phyloP scores from a whole-genome alignment of 1,284 basidiomycete genomes.

The Xanthoconium separans region DNA sequence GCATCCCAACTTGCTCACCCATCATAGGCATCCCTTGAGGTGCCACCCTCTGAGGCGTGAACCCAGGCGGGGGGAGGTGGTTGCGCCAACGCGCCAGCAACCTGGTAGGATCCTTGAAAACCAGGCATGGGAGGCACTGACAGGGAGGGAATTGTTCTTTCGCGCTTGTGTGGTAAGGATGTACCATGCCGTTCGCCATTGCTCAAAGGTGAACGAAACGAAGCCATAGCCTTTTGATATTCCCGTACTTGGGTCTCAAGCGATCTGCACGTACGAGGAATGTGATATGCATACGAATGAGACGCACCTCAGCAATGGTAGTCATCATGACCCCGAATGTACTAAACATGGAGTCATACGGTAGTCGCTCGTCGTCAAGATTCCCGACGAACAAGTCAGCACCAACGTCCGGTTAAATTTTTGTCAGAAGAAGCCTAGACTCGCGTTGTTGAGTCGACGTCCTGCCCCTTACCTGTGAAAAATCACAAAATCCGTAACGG shows the following conservation, averaged over 20 bases:
- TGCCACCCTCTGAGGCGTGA: constrained; percentile 63
- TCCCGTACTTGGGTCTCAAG: constrained; percentile 83
- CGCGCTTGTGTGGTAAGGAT: constrained; percentile 92
- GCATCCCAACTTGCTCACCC: constrained; percentile 33
- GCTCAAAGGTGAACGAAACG: constrained; percentile 94
- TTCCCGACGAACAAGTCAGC: constrained; percentile 97
- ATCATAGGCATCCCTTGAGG: constrained; percentile 43
- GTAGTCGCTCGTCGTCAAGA: constrained; percentile 87
- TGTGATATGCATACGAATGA: constrained; percentile 1
- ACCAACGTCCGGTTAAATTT: constrained; percentile 96
- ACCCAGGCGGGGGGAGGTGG: constrained; percentile 67
- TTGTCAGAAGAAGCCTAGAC: constrained; percentile 47
- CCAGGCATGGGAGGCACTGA: constrained; percentile 65
- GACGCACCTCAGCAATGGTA: constrained; percentile 87
- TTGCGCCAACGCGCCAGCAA: constrained; percentile 77
- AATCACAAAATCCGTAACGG: too few species aligned
- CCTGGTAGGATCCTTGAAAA: constrained; percentile 73
- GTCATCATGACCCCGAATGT: constrained; percentile 94
- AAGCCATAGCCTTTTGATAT: constrained; percentile 96
- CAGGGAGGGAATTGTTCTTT: constrained; percentile 88
- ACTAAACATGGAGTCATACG: constrained; percentile 95
- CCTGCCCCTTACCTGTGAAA: too few species aligned
- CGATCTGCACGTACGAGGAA: constrained; percentile 58
- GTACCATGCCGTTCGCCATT: constrained; percentile 98
- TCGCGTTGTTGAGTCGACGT: background rate